Conservation (phyloP, 495 filamentous ascomycete genomes). For the Parmelia sp. region DNA sequence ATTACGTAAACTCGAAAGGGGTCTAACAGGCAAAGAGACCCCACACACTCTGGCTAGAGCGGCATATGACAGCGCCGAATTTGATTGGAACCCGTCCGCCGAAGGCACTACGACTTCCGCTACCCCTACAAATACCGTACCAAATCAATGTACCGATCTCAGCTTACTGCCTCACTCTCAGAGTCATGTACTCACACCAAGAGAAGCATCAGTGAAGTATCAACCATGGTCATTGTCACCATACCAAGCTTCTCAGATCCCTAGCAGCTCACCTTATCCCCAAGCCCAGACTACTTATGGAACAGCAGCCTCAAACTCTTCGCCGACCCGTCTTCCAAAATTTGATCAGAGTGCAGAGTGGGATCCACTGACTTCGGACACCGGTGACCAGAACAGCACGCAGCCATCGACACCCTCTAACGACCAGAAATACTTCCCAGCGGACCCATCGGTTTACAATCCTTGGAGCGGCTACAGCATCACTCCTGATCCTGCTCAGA, state of each 20-base stretch:
- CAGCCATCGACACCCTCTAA: neutral
- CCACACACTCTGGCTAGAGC: conserved; percentile 2
- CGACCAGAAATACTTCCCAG: neutral
- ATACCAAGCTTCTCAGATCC: neutral
- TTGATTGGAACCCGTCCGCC: neutral
- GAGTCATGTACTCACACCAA: neutral
- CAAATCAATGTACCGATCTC: neutral
- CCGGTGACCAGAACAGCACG: neutral
- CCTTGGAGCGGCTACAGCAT: neutral
- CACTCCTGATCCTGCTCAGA: neutral
- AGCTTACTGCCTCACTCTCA: neutral
- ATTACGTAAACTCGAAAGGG: neutral
- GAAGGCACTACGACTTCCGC: neutral
- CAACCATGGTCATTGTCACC: neutral
- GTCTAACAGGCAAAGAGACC: neutral
- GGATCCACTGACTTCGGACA: neutral
- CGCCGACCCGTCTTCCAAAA: neutral
- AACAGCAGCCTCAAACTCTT: neutral
- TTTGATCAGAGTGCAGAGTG: neutral
- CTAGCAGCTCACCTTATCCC: neutral
- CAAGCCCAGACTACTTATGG: neutral
- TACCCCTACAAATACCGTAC: neutral
- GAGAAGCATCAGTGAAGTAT: neutral
- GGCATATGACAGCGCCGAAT: conserved; percentile 1
- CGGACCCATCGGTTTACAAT: neutral